Evolutionary conservation across 1,139 yeast species (phyloP), one percentile per base, ranked within the genome.

Genomic region (Casaregolazyma lundiana): DNA sequence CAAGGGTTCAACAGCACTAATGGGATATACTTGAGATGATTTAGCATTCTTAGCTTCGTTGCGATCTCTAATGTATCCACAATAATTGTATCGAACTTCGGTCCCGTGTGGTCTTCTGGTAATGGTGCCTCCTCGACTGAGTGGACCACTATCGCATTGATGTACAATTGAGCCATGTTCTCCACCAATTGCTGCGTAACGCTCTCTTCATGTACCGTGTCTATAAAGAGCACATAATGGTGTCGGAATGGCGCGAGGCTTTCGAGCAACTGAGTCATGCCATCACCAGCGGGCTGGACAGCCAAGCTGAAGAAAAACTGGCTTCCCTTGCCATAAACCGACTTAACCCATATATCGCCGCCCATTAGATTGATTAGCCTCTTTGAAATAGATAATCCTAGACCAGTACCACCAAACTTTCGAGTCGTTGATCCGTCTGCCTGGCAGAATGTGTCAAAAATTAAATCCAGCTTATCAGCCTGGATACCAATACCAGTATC

Each of bases 371-470:
- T 90, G 62, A 87, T 86, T 57, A 87, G 75, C 58, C 87, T 88
- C 63, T 85, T 85, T 6, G 95, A 87, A 64, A 87, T 87, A 1
- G 95, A 84, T 49, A 87, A 73, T 20, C 96, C 96, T 44, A 87
- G 72, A 50, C 92, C 92, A 7, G 95, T 87, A 63, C 96, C 96
- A 62, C 96, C 96, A 63, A 87, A 87, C 64, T 85, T 85, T 63
- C 96, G 77, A 1, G 95, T 87, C 0, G 95, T 86, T 2, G 95
- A 85, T 43, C 95, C 95, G 68, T 87, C 95, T 2, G 95, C 95
- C 66, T 87, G 96, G 60, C 95, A 83, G 70, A 87, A 87, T 4
- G 92, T 87, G 60, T 86, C 95, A 60, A 87, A 87, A 61, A 86
- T 86, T 37, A 86, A 74, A 39, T 88, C 95, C 42, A 86, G 72